These are phyloP conservation scores for Priceomyces haplophilus DNA, from an alignment of 805 yeast species.

Conservation along the genomic window DNA sequence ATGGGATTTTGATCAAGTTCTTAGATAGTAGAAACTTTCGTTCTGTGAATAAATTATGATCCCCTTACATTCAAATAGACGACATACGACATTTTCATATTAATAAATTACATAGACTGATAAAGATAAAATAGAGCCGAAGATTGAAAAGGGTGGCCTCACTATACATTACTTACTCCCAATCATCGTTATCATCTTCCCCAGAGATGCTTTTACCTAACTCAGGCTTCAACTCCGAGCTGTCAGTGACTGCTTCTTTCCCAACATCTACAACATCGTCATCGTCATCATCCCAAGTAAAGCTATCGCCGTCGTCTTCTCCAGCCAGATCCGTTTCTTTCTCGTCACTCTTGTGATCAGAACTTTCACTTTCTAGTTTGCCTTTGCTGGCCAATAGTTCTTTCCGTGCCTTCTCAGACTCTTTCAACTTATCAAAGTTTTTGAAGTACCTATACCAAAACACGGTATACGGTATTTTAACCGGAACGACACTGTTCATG, in stretches of 20 bases:
- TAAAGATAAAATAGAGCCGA: no score
- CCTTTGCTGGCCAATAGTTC: slow-evolving; percentile 45
- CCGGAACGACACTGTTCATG: slow-evolving; percentile 67
- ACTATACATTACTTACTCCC: slow-evolving; percentile 42
- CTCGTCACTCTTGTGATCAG: background rate
- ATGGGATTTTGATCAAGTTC: background rate
- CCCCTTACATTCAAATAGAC: background rate
- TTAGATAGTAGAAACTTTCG: background rate
- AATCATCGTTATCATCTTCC: slow-evolving; percentile 49
- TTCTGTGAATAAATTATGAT: no score
- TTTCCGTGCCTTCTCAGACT: slow-evolving; percentile 65
- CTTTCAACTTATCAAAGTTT: slow-evolving; percentile 49
- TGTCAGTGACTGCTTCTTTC: slow-evolving; percentile 21
- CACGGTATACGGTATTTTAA: slow-evolving; percentile 48
- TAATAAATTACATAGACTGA: background rate
- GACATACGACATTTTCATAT: slow-evolving; percentile 3
- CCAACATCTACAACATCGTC: slow-evolving; percentile 27
- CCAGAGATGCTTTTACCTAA: slow-evolving; percentile 8
- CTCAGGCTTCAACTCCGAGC: slow-evolving; percentile 2
- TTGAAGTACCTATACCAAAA: slow-evolving; percentile 78
- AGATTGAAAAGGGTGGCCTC: no score
- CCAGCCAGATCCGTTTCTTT: background rate
- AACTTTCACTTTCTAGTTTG: background rate
- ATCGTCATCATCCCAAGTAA: slow-evolving; percentile 50
- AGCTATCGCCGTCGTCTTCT: slow-evolving; percentile 44